Evolutionary conservation across 441 rosid species (phyloP), one percentile per base, ranked within the genome.

Genomic region (Erodium texanum): DNA sequence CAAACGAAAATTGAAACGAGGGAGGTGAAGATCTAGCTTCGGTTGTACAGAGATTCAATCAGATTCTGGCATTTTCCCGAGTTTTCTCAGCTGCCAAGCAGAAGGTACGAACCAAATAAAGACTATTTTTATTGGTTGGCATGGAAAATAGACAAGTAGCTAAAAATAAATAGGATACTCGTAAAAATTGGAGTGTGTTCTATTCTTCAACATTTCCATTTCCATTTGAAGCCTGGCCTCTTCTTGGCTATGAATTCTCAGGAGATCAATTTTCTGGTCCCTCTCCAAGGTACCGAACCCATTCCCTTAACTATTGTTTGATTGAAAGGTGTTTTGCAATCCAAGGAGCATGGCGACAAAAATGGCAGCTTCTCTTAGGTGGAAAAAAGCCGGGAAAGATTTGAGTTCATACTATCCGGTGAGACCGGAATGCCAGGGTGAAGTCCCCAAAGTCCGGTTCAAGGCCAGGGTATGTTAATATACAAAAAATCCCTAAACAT

Each of bases 371-470:
- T 43, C 15, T 43, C 50, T 43, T 12, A 43, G 14, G 50, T 10
- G 50, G 50, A 43, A 43, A 43, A 10, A 12, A 10, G 50, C 15
- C 2, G 50, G 50, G 43, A 87, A 79, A 23, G 94, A 90, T 68
- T 77, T 86, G 75, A 84, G 84, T 45, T 80, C 79, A 68, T 89
- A 83, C 82, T 89, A 81, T 82, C 98, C 89, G 12, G 73, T 86
- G 65, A 76, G 90, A 73, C 82, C 86, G 18, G 98, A 86, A 76
- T 89, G 86, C 77, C 65, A 67, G 78, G 79, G 84, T 3, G 89
- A 85, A 12, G 82, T 80, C 69, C 94, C 94, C 23, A 86, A 80
- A 84, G 73, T 86, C 71, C 86, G 90, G 62, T 93, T 90, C 70
- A 90, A 76, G 82, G 76, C 86, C 65, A 72, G 89, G 86, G 98